Conservation (phyloP, 1,139 yeast species). For the Diutina neorugosa region DNA sequence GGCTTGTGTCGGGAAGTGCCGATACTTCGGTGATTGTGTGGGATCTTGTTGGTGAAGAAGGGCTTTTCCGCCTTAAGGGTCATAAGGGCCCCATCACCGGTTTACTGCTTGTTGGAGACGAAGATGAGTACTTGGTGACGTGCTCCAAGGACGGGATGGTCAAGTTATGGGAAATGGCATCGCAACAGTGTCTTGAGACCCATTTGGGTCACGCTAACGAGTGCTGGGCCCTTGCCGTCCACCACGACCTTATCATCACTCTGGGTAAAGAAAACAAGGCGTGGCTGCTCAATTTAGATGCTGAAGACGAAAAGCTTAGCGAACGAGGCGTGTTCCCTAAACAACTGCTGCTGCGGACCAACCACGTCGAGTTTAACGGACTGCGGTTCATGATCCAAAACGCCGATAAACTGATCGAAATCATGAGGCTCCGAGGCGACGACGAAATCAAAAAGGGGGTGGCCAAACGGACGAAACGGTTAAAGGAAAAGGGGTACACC, state of each 20-base stretch:
- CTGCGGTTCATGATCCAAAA: conserved; percentile 58
- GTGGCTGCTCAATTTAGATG: conserved; percentile 64
- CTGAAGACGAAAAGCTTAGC: conserved; percentile 32
- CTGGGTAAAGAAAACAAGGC: conserved; percentile 77
- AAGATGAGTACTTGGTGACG: conserved; percentile 61
- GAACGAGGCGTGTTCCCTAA: conserved; percentile 65
- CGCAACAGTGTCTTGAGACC: conserved; percentile 87
- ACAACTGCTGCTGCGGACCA: conserved; percentile 67
- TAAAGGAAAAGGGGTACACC: conserved; percentile 51
- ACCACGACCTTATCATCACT: conserved; percentile 39
- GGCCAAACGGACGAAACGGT: conserved; percentile 67
- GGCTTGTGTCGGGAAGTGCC: conserved; percentile 74
- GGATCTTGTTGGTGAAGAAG: conserved; percentile 92
- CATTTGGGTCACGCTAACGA: conserved; percentile 91
- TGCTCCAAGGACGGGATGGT: conserved; percentile 83
- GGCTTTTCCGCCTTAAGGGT: conserved; percentile 74
- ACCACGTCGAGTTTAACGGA: conserved; percentile 24
- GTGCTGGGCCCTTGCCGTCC: conserved; percentile 72
- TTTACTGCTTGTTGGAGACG: conserved; percentile 31
- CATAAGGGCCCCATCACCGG: conserved; percentile 89
- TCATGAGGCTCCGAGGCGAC: conserved; percentile 65
- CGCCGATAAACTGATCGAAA: conserved; percentile 69
- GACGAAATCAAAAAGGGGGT: conserved; percentile 75
- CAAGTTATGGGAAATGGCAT: conserved; percentile 83
- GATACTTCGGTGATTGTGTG: conserved; percentile 81